Percentiles rank a stretch among this genome's conserved stretches.
phyloP scores from a whole-genome alignment of 306 rosid species.

The Pueraria montana region DNA sequence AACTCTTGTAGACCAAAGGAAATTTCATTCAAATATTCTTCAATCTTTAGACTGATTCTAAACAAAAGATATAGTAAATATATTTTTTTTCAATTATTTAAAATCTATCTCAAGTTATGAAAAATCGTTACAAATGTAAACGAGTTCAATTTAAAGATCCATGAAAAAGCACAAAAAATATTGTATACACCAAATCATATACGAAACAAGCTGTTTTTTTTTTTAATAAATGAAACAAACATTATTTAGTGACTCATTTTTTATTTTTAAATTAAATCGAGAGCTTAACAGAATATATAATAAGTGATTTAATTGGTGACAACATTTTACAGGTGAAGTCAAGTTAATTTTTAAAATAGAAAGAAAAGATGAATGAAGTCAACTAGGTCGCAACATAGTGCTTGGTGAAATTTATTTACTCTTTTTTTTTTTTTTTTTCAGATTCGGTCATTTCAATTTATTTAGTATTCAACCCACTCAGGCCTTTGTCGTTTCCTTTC shows the following conservation, averaged over 20 bases:
- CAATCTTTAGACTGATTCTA: too few relatives aligned
- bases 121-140: too few relatives aligned
- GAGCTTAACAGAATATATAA: background rate
- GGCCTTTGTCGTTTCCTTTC: conserved; percentile 4
- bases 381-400: background rate
- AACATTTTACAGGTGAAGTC: background rate
- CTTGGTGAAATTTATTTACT: background rate
- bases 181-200: background rate
- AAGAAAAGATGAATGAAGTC: background rate
- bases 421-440: background rate
- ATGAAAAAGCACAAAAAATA: background rate
- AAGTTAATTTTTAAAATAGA: too few relatives aligned
- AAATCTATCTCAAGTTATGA: too few relatives aligned
- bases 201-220: background rate
- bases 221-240: too few relatives aligned
- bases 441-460: background rate
- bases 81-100: too few relatives aligned
- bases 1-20: too few relatives aligned
- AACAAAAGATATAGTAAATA: too few relatives aligned
- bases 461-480: background rate
- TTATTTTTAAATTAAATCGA: background rate
- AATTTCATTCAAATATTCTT: too few relatives aligned
- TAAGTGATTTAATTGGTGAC: background rate
- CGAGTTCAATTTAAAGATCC: too few relatives aligned
- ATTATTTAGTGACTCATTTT: background rate